Conservation (phyloP, 1,139 yeast genomes). For the Taphrina flavorubra region DNA sequence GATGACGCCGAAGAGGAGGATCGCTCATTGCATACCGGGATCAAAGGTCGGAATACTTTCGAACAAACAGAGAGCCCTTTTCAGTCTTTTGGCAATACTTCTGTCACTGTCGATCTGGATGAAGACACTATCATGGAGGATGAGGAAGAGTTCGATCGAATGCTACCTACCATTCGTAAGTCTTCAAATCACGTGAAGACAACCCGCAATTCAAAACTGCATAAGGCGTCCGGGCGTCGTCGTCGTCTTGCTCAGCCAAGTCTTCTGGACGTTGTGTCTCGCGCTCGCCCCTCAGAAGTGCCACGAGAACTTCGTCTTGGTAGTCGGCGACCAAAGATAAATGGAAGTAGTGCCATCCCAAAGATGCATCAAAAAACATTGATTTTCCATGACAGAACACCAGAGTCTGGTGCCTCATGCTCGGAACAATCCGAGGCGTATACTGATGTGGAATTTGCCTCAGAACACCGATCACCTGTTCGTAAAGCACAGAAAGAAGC, state of each 20-base stretch:
- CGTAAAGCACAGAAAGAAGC: too few relatives aligned
- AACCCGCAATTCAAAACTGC: too few relatives aligned
- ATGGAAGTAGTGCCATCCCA: not conserved
- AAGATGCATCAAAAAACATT: not conserved
- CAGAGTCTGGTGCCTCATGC: not conserved
- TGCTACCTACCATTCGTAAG: not conserved
- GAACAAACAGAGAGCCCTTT: too few relatives aligned
- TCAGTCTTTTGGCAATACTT: too few relatives aligned
- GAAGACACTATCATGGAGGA: slow-evolving; percentile 22
- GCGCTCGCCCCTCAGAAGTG: not conserved
- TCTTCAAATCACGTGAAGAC: not conserved
- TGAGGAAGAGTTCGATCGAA: slow-evolving; percentile 6
- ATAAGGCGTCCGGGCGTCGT: too few relatives aligned
- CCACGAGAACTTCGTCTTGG: slow-evolving; percentile 26
- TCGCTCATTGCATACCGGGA: not conserved
- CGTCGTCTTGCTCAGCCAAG: too few relatives aligned
- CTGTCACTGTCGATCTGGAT: not conserved
- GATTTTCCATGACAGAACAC: not conserved
- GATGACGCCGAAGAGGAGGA: not conserved
- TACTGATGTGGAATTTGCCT: not conserved
- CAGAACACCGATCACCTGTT: not conserved
- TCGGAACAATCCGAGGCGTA: not conserved
- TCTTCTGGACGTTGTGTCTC: too few relatives aligned
- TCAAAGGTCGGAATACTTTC: too few relatives aligned
- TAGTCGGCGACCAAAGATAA: not conserved